A percentile compares a stretch with the other conserved stretches of the same genome.
Conservation (phyloP, 805 yeast genomes). For the Candida insectorum region DNA sequence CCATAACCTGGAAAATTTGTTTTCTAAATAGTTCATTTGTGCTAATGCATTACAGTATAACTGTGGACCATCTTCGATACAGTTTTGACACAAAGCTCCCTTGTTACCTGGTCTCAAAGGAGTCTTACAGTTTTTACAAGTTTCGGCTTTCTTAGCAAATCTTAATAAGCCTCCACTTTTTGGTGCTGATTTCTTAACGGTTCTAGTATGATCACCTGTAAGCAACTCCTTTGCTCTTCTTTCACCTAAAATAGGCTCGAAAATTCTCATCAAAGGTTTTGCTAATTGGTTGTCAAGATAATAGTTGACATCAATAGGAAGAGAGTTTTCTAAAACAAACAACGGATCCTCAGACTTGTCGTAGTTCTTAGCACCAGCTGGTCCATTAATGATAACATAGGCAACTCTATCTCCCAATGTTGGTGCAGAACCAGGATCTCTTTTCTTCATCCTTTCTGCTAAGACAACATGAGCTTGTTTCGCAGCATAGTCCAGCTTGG, state of each 20-base stretch:
- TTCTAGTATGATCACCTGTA: slow-evolving; percentile 80
- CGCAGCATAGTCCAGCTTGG: slow-evolving; percentile 87
- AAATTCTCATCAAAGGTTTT: slow-evolving; percentile 89
- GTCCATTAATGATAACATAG: slow-evolving; percentile 72
- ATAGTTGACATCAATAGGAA: slow-evolving; percentile 92
- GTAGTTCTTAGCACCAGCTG: slow-evolving; percentile 82
- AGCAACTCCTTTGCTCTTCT: slow-evolving; percentile 73
- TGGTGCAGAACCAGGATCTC: slow-evolving; percentile 98
- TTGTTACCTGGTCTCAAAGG: slow-evolving; percentile 61
- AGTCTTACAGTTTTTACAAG: slow-evolving; percentile 84
- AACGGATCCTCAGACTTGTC: slow-evolving; percentile 97
- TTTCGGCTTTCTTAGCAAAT: slow-evolving; percentile 84
- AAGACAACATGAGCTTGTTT: slow-evolving; percentile 97
- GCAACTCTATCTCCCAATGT: slow-evolving; percentile 97
- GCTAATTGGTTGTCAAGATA: slow-evolving; percentile 89
- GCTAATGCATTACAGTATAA: slow-evolving; percentile 79
- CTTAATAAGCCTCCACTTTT: slow-evolving; percentile 86
- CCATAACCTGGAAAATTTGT: slow-evolving; percentile 86
- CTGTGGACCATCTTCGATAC: slow-evolving; percentile 75
- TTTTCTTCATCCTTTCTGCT: slow-evolving; percentile 91
- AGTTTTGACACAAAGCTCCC: slow-evolving; percentile 79
- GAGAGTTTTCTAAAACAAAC: slow-evolving; percentile 84
- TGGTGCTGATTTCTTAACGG: slow-evolving; percentile 69
- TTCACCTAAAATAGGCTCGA: slow-evolving; percentile 93
- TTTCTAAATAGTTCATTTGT: slow-evolving; percentile 74